Base-by-base conservation (phyloP, 805 yeast genomes). In the Candida fluviatilis region DNA sequence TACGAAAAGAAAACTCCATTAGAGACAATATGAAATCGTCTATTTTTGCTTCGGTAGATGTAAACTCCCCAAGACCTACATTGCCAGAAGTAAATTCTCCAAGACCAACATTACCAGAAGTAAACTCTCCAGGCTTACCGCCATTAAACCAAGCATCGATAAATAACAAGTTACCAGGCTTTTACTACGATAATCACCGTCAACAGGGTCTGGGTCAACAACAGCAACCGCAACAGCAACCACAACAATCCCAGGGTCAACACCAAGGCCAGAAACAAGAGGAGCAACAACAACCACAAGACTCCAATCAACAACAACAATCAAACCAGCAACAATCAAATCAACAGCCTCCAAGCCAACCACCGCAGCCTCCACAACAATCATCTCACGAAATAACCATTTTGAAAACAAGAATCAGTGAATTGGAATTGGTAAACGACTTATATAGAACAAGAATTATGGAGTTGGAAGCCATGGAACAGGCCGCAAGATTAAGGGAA, bases 401-500 rank as follows among this genome's bases (percentile, higher is more conserved):
- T 18, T 63, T 90, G 45, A 77, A 78, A 46, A 86, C 96, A 0
- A 71, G 95, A 41, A 86, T 90, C 16, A 78, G 84, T 10, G 98
- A 91, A 57, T 72, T 91, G 44, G 98, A 91, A 57, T 69, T 90
- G 31, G 95, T 91, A 29, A 90, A 89, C 51, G 97, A 90, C 55
- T 65, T 91, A 41, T 86, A 88, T 66, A 77, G 86, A 49, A 77
- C 91, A 5, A 76, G 95, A 48, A 86, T 91, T 31, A 69, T 75
- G 57, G 96, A 91, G 55, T 69, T 91, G 46, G 96, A 91, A 62
- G 79, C 78, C 15, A 66, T 71, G 74, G 82, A 76, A 51, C 69
- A 62, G 41, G 80, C 79, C 4, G 72, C 77, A 0, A 68, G 77
- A 43, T 65, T 72, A 39, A 59, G 80, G 38, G 80, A 75, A 47